These are phyloP conservation scores for Raphanus raphanistrum DNA, from an alignment of 345 rosid species.

Conservation along the genomic window DNA sequence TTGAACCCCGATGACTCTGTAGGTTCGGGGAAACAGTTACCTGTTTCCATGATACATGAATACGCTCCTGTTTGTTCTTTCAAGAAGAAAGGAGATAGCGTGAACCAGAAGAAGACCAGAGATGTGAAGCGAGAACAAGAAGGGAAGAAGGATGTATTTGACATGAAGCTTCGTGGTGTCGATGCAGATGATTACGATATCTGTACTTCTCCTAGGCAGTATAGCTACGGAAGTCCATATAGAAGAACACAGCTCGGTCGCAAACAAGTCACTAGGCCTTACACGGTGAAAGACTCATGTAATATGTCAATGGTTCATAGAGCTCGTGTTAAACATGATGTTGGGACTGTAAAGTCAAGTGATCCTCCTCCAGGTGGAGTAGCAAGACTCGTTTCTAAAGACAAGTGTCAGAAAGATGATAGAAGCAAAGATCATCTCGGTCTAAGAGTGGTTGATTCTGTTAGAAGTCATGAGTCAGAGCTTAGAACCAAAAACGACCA, in stretches of 20 bases:
- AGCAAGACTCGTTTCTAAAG: constrained; percentile 25
- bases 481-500: neutral
- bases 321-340: constrained; percentile 37
- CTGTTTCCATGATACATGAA: constrained; percentile 31
- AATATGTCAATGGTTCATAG: constrained; percentile 31
- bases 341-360: constrained; percentile 27
- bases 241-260: constrained; percentile 35
- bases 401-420: constrained; percentile 11
- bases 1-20: constrained; percentile 50
- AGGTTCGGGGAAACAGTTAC: constrained; percentile 33
- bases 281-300: constrained; percentile 25
- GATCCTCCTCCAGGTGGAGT: constrained; percentile 34
- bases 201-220: constrained; percentile 37
- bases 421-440: neutral
- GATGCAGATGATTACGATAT: constrained; percentile 43
- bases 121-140: constrained; percentile 39
- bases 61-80: constrained; percentile 43
- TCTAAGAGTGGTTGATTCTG: neutral
- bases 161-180: constrained; percentile 36
- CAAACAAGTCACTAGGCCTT: constrained; percentile 30
- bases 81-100: constrained; percentile 40
- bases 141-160: constrained; percentile 35
- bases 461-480: constrained; percentile 20
- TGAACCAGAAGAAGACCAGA: constrained; percentile 39
- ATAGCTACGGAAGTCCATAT: constrained; percentile 32